Base-by-base conservation (phyloP, 768 basidiomycete species). In the Cystoderma amianthinum region DNA sequence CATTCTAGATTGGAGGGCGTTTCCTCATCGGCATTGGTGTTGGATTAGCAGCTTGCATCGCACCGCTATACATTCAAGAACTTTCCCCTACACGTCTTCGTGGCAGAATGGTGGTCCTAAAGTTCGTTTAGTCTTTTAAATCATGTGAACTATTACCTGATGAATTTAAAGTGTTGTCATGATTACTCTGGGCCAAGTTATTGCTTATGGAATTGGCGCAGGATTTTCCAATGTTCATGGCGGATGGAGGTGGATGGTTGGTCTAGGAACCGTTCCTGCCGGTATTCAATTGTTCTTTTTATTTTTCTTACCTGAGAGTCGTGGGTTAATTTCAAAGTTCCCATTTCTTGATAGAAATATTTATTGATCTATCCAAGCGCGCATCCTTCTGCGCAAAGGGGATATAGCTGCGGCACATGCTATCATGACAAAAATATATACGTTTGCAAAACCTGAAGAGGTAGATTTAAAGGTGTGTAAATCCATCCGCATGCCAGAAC, bases 231-330 rank as follows among this genome's bases (percentile, higher is more conserved):
- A 73, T 43, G 59, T 74, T 39, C 58, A 59, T 22, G 61, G 69
- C 2, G 88, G 88, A 2, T 92, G 88, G 88, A 64, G 88, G 39
- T 90, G 78, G 78, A 85, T 89, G 82, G 83, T 86, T 12, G 88
- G 85, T 3, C 62, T 90, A 2, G 84, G 87, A 11, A 75, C 76
- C 1, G 64, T 84, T 2, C 85, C 85, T 1, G 80, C 84, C 1
- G 79, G 60, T 2, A 43, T 87, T 4, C 86, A 89, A 52, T 64
- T 81, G 25, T 33, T 71, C 2, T 60, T 79, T 41, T 53, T 89
- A 38, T 64, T 76, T 41, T 78, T 82, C 54, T 64, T 89, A 3
- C 88, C 88, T 2, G 88, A 91, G 59, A 83, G 82, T 36, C 88
- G 84, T 85, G 45, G 55, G 82, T 69, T 5, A n/a, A 20, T n/a